Conservation (phyloP, 2,329 filamentous ascomycete species). For the Seiridium cupressi region DNA sequence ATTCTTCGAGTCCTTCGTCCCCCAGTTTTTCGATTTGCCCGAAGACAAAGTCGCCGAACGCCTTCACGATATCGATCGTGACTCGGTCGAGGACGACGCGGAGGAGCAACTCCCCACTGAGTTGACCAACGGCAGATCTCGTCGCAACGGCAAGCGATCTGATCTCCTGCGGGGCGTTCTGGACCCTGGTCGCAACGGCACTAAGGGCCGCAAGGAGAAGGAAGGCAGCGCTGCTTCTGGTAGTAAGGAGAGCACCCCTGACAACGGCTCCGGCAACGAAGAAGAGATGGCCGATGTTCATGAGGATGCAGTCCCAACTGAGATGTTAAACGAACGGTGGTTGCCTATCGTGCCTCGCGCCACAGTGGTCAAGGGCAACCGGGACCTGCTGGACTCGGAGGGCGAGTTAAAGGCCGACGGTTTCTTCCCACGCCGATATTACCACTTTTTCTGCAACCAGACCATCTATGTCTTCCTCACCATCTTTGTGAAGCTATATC, state of each 20-base stretch:
- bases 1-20: constrained; percentile 75
- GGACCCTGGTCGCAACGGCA: constrained; percentile 72
- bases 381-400: constrained; percentile 54
- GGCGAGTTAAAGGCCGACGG: constrained; percentile 73
- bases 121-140: constrained; percentile 64
- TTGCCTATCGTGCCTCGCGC: constrained; percentile 60
- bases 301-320: constrained; percentile 57
- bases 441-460: constrained; percentile 89
- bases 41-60: constrained; percentile 67
- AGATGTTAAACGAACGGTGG: constrained; percentile 64
- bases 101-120: constrained; percentile 72
- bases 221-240: constrained; percentile 75
- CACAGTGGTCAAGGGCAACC: constrained; percentile 52
- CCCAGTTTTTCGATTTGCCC: constrained; percentile 73
- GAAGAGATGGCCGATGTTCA: constrained; percentile 68
- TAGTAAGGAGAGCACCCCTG: constrained; percentile 88
- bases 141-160: constrained; percentile 73
- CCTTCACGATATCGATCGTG: constrained; percentile 67
- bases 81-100: constrained; percentile 73
- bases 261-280: constrained; percentile 73
- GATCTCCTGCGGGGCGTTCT: constrained; percentile 84
- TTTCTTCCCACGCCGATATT: constrained; percentile 75
- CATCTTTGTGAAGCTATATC: constrained; percentile 88
- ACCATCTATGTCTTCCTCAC: constrained; percentile 94
- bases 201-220: constrained; percentile 68